Base-by-base conservation (phyloP, 495 filamentous ascomycete genomes). In the Daldinia concentrica region DNA sequence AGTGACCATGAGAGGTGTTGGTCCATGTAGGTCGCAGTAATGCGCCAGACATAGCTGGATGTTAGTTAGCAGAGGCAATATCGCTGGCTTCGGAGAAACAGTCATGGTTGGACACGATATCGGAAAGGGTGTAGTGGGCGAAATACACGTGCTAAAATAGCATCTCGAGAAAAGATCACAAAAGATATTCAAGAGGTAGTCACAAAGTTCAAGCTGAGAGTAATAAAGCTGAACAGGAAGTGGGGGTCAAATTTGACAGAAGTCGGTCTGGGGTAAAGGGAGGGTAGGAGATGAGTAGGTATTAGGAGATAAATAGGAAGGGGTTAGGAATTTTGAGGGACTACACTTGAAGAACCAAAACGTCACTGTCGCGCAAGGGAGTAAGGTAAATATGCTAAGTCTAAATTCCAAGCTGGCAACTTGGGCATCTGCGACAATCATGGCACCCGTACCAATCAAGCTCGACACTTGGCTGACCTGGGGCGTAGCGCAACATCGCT, bases 11-110 rank as follows among this genome's bases (percentile, higher is more conserved):
- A 98, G 90, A 58, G 94, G 95, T 56, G 94, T 97, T 12, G 94
- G 94, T 67, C 94, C 94, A 85, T 98, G 94, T 74, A 93, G 86
- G 81, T 98, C 94, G 85, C 94, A 98, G 80, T 97, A 98, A 83
- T 98, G 94, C 76, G 94, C 94, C 73, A 98, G 88, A 78, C 93
- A 96, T 76, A 97, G 88, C 94, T 98, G 81, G 65, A 86, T 62
- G 55, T 75, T 69, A 32, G 79, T 84, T 72, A 84, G 81, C 79
- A 74, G 32, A 58, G 76, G 73, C 17, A 73, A 73, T 54, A 78
- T 59, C 39, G 74, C 64, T 52, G 69, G 71, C 39, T 68, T 70
- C n/a, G 36, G 64, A 62, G 69, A 66, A 64, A 76, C 56, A 22
- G 71, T 69, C 76, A 76, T 77, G 58, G 48, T 58, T 6, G 55